Percentiles rank a stretch among this genome's conserved stretches.
Evolutionary conservation across 108 stramenopile genomes (phyloP).

Genomic region (Cyclotella cryptica): DNA sequence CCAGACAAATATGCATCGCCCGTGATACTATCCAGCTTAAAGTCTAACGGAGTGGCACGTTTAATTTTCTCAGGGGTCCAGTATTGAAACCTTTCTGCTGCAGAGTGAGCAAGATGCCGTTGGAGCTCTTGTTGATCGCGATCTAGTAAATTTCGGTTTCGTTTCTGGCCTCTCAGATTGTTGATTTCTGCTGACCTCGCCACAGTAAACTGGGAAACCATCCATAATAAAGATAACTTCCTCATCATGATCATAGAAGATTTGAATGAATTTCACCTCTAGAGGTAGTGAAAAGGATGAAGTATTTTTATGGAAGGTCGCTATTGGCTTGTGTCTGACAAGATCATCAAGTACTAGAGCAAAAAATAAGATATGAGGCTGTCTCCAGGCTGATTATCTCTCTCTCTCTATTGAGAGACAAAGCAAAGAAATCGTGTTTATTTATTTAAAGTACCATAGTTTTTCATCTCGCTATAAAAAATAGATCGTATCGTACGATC

Average conservation of each 20-base stretch:
- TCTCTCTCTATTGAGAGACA: no score
- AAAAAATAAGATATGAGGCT: no score
- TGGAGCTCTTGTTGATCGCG: neutral
- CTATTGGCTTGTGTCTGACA: no score
- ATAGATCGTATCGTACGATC: no score
- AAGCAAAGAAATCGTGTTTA: no score
- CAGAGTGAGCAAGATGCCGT: slow-evolving; percentile 2
- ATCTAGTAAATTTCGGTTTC: neutral
- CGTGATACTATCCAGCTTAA: slow-evolving; percentile 6
- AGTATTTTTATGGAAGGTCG: no score
- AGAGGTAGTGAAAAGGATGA: no score
- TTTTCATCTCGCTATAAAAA: no score
- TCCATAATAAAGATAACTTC: neutral
- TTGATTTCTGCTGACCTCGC: neutral
- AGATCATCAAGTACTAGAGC: no score
- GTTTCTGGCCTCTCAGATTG: slow-evolving; percentile 6
- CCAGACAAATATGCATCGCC: slow-evolving; percentile 8
- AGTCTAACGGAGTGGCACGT: slow-evolving; percentile 10
- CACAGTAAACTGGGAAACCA: neutral
- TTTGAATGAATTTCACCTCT: neutral
- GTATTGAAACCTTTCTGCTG: slow-evolving; percentile 15
- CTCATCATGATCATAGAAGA: neutral
- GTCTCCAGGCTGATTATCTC: no score
- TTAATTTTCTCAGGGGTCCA: slow-evolving; percentile 14
- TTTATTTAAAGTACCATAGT: no score